These are phyloP conservation scores for Mycena pura DNA, from an alignment of 768 basidiomycete species.

Conservation along the genomic window DNA sequence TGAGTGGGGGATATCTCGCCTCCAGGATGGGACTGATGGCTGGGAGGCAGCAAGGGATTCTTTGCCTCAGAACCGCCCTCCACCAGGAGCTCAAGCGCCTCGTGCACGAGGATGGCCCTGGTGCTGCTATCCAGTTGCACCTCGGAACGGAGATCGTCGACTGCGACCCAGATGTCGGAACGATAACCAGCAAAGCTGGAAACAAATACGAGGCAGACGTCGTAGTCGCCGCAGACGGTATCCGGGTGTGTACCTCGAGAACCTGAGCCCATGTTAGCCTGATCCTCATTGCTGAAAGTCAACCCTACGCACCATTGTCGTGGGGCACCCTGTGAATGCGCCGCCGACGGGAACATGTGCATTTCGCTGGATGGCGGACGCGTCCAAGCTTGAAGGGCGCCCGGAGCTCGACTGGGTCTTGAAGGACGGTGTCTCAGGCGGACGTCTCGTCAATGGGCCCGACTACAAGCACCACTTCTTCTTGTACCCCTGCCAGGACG, in stretches of 20 bases:
- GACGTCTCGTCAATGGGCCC: not conserved
- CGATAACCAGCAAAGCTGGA: not conserved
- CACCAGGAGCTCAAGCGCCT: not conserved
- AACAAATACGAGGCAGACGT: conserved; percentile 6
- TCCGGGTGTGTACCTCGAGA: not conserved
- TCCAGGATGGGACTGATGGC: not conserved
- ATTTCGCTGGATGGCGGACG: conserved; percentile 8
- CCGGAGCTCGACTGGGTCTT: conserved; percentile 9
- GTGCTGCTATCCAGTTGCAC: not conserved
- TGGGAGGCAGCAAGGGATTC: not conserved
- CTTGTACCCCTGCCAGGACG: not conserved
- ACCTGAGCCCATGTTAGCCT: not conserved
- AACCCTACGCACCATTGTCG: conserved; percentile 6
- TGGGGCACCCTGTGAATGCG: not conserved
- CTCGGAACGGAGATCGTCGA: not conserved
- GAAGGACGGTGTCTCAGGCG: conserved; percentile 2
- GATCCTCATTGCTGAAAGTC: not conserved
- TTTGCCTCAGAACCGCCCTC: not conserved
- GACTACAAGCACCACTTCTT: not conserved
- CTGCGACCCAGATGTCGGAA: not conserved
- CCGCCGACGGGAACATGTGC: not conserved
- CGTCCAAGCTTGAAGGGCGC: conserved; percentile 1
- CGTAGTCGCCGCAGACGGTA: conserved; percentile 1
- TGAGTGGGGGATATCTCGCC: not conserved
- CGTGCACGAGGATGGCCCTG: not conserved